Evolutionary conservation across 768 basidiomycete species (phyloP).

Genomic region (Macrolepiota dolichaula): DNA sequence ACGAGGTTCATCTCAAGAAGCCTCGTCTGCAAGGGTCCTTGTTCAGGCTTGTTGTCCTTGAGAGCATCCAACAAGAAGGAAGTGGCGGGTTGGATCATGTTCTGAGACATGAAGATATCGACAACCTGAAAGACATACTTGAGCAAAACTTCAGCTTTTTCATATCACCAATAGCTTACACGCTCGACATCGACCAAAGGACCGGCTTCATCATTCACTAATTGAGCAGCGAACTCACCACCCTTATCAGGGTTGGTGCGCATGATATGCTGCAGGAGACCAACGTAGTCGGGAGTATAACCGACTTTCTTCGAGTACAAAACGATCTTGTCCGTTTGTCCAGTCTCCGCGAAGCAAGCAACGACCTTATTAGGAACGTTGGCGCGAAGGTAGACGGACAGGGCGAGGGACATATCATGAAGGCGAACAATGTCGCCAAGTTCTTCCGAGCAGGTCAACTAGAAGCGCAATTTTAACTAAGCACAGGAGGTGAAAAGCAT

Average conservation of each 20-base stretch:
- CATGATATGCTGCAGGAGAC: conserved; percentile 93
- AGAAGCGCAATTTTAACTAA: conserved; percentile 2
- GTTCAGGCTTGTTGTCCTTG: conserved; percentile 98
- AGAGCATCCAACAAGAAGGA: conserved; percentile 96
- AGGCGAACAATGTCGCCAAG: conserved; percentile 94
- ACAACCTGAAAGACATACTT: conserved; percentile 60
- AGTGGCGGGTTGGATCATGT: conserved; percentile 99
- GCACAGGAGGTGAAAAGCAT: background rate
- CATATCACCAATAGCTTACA: conserved; percentile 36
- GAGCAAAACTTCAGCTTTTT: conserved; percentile 6
- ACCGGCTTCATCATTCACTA: conserved; percentile 91
- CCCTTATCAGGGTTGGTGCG: conserved; percentile 96
- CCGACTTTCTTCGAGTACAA: conserved; percentile 97
- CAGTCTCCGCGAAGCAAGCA: conserved; percentile 98
- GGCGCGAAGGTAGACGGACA: conserved; percentile 96
- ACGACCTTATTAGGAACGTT: conserved; percentile 99
- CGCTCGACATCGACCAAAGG: conserved; percentile 92
- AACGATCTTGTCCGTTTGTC: conserved; percentile 97
- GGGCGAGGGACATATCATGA: conserved; percentile 94
- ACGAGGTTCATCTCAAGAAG: conserved; percentile 97
- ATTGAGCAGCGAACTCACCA: conserved; percentile 93
- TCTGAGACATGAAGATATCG: conserved; percentile 99
- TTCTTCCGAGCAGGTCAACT: conserved; percentile 98
- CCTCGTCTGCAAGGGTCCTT: conserved; percentile 92
- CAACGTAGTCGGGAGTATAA: conserved; percentile 89